Evolutionary conservation across 306 rosid species (phyloP).

Genomic region (Senna siamea): DNA sequence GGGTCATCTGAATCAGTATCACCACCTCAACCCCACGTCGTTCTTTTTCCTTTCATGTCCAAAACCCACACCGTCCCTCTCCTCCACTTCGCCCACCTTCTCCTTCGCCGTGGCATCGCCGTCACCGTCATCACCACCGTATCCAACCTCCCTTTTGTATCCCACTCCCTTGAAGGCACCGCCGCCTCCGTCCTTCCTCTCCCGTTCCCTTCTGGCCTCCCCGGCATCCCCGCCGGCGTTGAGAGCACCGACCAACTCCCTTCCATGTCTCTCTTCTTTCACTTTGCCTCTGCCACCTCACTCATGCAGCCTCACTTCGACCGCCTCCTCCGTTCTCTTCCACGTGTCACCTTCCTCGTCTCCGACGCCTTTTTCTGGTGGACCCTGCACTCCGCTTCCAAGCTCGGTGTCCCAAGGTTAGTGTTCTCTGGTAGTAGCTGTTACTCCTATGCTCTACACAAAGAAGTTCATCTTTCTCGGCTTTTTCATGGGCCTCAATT

Average conservation of each 20-base stretch:
- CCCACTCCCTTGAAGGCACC: slow-evolving; percentile 37
- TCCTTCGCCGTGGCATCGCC: slow-evolving; percentile 37
- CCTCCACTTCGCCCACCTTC: slow-evolving; percentile 52
- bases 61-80: slow-evolving; percentile 64
- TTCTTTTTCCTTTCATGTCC: slow-evolving; percentile 57
- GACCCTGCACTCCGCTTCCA: slow-evolving; percentile 51
- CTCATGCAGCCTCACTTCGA: slow-evolving; percentile 51
- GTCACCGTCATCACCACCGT: slow-evolving; percentile 54
- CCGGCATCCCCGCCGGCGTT: slow-evolving; percentile 43
- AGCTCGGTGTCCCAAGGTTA: slow-evolving; percentile 38
- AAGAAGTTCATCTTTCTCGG: not conserved
- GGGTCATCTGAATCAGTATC: too few species aligned
- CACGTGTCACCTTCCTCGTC: slow-evolving; percentile 45
- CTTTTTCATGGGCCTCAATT: slow-evolving; percentile 6
- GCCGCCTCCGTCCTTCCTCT: slow-evolving; percentile 39
- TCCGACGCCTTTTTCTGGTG: slow-evolving; percentile 61
- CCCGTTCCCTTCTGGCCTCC: too few species aligned
- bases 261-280: slow-evolving; percentile 24
- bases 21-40: slow-evolving; percentile 26
- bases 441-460: not conserved
- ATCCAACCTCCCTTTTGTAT: slow-evolving; percentile 45
- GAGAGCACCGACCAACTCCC: slow-evolving; percentile 49
- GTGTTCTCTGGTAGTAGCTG: slow-evolving; percentile 37
- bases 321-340: slow-evolving; percentile 30
- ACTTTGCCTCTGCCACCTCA: slow-evolving; percentile 38